A percentile compares a stretch with the other conserved stretches of the same genome.
These are phyloP conservation scores for Solanum paucissectum DNA, from an alignment of 257 asterid species.

Conservation along the genomic window DNA sequence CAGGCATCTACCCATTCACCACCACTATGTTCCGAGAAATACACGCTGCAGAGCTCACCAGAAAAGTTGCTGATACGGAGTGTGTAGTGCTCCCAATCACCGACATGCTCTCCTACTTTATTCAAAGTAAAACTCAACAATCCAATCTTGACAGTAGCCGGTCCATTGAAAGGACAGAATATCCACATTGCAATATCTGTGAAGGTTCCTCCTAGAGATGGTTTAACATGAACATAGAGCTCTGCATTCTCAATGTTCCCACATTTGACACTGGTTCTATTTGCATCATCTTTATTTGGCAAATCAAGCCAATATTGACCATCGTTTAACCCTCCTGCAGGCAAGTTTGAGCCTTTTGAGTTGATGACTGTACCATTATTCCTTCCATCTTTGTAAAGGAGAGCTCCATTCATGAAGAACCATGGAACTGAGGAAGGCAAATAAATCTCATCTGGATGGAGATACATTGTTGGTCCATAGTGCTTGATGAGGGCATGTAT, in stretches of 20 bases:
- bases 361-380: constrained; percentile 48
- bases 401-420: constrained; percentile 73
- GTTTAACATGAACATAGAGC: constrained; percentile 70
- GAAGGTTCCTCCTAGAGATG: constrained; percentile 65
- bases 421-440: constrained; percentile 85
- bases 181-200: constrained; percentile 84
- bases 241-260: constrained; percentile 60
- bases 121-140: constrained; percentile 24
- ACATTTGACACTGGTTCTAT: constrained; percentile 23
- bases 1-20: constrained; percentile 65
- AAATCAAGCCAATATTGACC: constrained; percentile 68
- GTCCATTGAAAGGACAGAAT: constrained; percentile 93
- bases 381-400: constrained; percentile 45
- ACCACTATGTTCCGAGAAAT: constrained; percentile 83
- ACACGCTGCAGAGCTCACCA: constrained; percentile 61
- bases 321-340: constrained; percentile 62
- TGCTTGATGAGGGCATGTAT: constrained; percentile 56
- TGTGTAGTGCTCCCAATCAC: constrained; percentile 96
- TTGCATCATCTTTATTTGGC: constrained; percentile 24
- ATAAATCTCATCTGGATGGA: constrained; percentile 74
- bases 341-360: constrained; percentile 50
- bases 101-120: constrained; percentile 60
- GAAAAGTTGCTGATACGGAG: constrained; percentile 74
- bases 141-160: constrained; percentile 53
- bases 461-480: constrained; percentile 69